These are phyloP conservation scores for Sporobolomyces roseus DNA, from an alignment of 768 basidiomycete species.

Conservation along the genomic window DNA sequence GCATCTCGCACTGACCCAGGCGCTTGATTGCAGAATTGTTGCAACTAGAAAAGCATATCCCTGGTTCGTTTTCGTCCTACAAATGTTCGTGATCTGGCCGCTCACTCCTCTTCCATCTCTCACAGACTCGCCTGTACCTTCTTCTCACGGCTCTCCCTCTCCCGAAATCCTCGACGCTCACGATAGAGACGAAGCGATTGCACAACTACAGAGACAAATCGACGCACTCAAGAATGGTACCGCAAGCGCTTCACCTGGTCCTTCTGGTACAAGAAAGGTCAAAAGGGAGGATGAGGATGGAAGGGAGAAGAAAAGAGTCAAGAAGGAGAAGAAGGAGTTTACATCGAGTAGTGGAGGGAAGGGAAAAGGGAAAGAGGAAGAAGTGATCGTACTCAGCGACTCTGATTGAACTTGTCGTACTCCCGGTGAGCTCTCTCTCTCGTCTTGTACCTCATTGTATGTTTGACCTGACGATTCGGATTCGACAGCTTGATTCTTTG, in stretches of 20 bases:
- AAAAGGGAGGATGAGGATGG: background rate
- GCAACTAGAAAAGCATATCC: background rate
- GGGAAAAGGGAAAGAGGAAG: background rate
- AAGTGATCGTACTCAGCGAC: conserved; percentile 1
- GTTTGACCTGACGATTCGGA: no score
- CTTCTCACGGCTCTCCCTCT: background rate
- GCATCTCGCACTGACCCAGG: background rate
- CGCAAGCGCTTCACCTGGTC: no score
- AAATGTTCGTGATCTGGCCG: background rate
- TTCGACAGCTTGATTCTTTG: no score
- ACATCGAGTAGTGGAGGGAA: background rate
- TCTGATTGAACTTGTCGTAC: no score
- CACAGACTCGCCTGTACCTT: background rate
- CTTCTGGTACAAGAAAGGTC: no score
- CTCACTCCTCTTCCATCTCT: background rate
- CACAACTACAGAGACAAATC: no score
- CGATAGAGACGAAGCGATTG: no score
- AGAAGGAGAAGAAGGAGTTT: background rate
- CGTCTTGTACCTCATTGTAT: no score
- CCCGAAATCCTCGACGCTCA: no score
- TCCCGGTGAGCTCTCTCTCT: no score
- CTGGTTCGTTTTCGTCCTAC: background rate
- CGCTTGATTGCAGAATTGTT: background rate
- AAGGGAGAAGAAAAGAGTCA: background rate
- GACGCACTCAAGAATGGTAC: no score